Conservation (phyloP, 441 rosid species). For the Corymbia citriodora region DNA sequence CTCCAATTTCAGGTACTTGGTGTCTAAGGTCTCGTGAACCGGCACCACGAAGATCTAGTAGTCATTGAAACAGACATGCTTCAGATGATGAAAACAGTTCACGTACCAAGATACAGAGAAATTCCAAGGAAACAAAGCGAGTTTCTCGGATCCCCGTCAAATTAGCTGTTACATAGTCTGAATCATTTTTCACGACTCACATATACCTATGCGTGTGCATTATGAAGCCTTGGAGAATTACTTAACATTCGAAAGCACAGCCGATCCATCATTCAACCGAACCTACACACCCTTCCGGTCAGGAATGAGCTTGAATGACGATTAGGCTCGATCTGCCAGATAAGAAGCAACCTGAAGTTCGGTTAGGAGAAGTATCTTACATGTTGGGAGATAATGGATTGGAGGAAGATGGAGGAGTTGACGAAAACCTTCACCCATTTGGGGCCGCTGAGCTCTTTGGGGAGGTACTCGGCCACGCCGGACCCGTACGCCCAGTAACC, state of each 20-base stretch:
- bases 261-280: not conserved
- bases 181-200: not conserved
- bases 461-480: conserved; percentile 18
- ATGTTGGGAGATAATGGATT: conserved; percentile 19
- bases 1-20: conserved; percentile 16
- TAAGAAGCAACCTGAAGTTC: not conserved
- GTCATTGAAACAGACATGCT: not conserved
- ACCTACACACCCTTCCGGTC: not conserved
- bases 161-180: not conserved
- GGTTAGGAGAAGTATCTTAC: conserved; percentile 9
- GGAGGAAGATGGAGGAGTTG: conserved; percentile 18
- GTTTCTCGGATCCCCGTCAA: not conserved
- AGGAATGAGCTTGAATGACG: not conserved
- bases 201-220: not conserved
- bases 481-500: conserved; percentile 36
- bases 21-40: conserved; percentile 23
- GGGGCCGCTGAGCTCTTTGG: conserved; percentile 10
- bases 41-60: conserved; percentile 18
- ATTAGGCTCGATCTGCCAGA: not conserved
- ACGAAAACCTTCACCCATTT: conserved; percentile 16
- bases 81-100: not conserved
- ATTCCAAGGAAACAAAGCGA: not conserved
- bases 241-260: not conserved
- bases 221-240: not conserved
- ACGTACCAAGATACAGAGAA: not conserved